Conservation (phyloP, 2,329 filamentous ascomycete genomes). For the Aquanectria penicillioides region DNA sequence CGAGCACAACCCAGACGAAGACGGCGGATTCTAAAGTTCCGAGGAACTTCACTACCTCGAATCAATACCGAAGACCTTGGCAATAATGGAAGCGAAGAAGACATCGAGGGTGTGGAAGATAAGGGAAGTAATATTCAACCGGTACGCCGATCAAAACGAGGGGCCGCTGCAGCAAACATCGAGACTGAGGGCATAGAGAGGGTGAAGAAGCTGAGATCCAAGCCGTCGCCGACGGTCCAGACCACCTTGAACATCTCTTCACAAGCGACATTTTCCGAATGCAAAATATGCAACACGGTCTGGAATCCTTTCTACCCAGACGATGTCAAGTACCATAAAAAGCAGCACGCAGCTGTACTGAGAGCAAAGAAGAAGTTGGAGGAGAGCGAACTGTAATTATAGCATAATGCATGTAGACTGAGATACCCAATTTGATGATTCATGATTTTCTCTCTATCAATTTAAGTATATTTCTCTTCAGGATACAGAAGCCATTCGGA, state of each 20-base stretch:
- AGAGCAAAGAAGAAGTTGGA: constrained; percentile 39
- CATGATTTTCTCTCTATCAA: background rate
- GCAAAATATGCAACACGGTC: constrained; percentile 54
- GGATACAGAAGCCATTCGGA: constrained; percentile 2
- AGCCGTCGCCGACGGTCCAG: constrained; percentile 45
- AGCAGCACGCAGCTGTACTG: constrained; percentile 50
- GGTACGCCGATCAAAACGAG: no score
- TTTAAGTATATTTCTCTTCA: background rate
- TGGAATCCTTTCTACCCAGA: constrained; percentile 56
- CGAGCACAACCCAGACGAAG: constrained; percentile 28
- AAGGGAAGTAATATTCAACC: background rate
- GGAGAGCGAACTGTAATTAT: constrained; percentile 29
- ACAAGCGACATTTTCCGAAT: constrained; percentile 55
- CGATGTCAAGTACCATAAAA: constrained; percentile 55
- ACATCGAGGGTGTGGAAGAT: background rate
- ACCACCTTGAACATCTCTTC: constrained; percentile 57
- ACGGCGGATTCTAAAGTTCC: constrained; percentile 44
- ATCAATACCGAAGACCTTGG: constrained; percentile 14
- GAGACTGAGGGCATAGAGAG: constrained; percentile 6
- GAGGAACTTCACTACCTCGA: constrained; percentile 30
- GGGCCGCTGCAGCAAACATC: no score
- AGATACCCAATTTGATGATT: constrained; percentile 37
- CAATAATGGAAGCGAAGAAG: background rate
- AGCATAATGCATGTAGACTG: constrained; percentile 22
- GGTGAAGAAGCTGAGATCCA: constrained; percentile 31